Percentiles rank a stretch among this genome's conserved stretches.
phyloP scores from a whole-genome alignment of 352 stramenopile species.

The Lagenidium giganteum region DNA sequence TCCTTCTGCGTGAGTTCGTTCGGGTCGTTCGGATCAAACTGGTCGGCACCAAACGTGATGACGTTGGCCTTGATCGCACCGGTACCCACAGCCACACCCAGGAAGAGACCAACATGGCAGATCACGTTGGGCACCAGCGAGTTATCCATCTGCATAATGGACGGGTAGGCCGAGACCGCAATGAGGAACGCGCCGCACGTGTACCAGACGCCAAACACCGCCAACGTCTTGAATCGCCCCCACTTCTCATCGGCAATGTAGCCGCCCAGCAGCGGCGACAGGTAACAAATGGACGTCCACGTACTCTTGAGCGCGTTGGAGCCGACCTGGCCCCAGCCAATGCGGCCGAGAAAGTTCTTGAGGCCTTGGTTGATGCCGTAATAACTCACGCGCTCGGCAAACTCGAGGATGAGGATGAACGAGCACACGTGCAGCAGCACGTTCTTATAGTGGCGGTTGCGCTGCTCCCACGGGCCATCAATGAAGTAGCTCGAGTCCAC shows the following conservation, averaged over 20 bases:
- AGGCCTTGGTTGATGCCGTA: conserved; percentile 86
- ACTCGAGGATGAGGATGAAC: conserved; percentile 86
- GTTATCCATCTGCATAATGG: conserved; percentile 30
- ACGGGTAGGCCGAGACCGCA: conserved; percentile 58
- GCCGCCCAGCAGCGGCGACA: conserved; percentile 75
- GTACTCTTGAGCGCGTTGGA: conserved; percentile 87
- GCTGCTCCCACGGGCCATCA: conserved; percentile 72
- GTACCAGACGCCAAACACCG: conserved; percentile 80
- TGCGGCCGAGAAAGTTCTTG: conserved; percentile 82
- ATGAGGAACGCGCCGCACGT: conserved; percentile 64
- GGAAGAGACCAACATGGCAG: conserved; percentile 73
- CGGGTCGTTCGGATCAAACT: conserved; percentile 83
- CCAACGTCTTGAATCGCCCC: conserved; percentile 80
- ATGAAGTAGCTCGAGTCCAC: conserved; percentile 63
- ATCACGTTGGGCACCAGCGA: conserved; percentile 54
- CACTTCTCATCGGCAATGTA: conserved; percentile 86
- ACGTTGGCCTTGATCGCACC: conserved; percentile 86
- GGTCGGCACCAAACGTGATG: conserved; percentile 81
- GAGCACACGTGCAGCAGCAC: conserved; percentile 80
- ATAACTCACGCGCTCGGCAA: conserved; percentile 80
- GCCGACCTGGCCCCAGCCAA: conserved; percentile 71
- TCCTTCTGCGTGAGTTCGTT: conserved; percentile 77
- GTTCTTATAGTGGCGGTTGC: conserved; percentile 74
- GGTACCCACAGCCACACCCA: conserved; percentile 68
- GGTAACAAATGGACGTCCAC: conserved; percentile 85